Evolutionary conservation across 129 eudicot species (phyloP).

Genomic region (Artemisia argyi): DNA sequence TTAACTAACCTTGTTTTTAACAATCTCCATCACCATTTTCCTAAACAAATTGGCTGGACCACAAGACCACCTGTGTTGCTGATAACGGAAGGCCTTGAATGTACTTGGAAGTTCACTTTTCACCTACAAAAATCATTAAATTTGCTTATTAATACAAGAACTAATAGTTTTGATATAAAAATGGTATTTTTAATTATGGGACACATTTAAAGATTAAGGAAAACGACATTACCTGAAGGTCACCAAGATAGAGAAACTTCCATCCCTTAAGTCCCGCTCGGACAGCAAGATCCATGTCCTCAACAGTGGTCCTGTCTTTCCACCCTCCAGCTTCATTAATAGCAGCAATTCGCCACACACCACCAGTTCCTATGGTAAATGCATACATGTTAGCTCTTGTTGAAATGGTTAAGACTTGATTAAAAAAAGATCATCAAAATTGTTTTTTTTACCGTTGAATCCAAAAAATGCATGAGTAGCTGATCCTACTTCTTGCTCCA

Average conservation of each 20-base stretch:
- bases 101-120: constrained; percentile 93
- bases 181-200: not conserved
- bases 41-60: constrained; percentile 92
- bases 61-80: constrained; percentile 94
- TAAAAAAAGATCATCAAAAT: too few relatives aligned
- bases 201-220: constrained; percentile 1
- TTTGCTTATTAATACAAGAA: constrained; percentile 9
- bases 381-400: not conserved
- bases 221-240: constrained; percentile 47
- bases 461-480: constrained; percentile 99
- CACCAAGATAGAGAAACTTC: constrained; percentile 78
- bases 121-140: constrained; percentile 41
- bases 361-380: constrained; percentile 74
- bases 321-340: constrained; percentile 91
- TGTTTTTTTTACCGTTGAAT: constrained; percentile 81
- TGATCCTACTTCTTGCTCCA: constrained; percentile 99
- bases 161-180: not conserved
- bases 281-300: constrained; percentile 95
- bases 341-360: constrained; percentile 85
- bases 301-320: constrained; percentile 91
- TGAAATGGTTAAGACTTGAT: not conserved
- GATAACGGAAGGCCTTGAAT: constrained; percentile 85
- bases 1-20: constrained; percentile 60
- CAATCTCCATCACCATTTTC: constrained; percentile 78
- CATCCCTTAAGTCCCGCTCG: constrained; percentile 85